Evolutionary conservation across 129 eudicot species (phyloP), one percentile per base, ranked within the genome.

Genomic region (Flaveria brownii): DNA sequence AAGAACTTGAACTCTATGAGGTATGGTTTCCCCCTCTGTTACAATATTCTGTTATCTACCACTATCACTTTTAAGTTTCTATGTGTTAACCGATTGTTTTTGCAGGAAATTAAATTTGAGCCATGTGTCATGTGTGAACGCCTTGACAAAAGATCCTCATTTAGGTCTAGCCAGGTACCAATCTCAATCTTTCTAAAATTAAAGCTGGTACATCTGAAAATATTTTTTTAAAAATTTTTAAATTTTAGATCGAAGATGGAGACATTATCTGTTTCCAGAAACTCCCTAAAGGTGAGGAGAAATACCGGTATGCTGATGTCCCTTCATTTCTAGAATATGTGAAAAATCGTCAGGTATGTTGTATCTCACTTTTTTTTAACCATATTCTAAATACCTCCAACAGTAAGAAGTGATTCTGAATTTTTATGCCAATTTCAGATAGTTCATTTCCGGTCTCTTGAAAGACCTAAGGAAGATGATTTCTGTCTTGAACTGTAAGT

Each of bases 201-300:
- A 36, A 56, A 66, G 50, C 25, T 68, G 46, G 45, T 42, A 41
- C 68, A 66, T 17, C 18, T 65, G 33, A 41, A 74, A 8, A 6
- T 33, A 20, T 17, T 3, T 51, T 16, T 28, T 9, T 18, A 4
- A 25, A 45, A 28, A 47, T 8, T 25, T 57, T 36, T 36, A 3
- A 36, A 36, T 1, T 65, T 22, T 72, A 92, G 98, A 86, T 92
- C 64, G 98, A 92, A 83, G 96, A 90, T 41, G 99, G 99, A 74
- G 99, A 95, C 77, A 95, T 95, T 11, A 83, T 95, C 20, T 91
- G 99, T 89, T 91, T 91, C 62, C 99, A 95, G 81, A 95, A 91
- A 72, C 65, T 77, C 39, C 81, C 78, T 77, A 88, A 86, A 72
- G 70, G 65, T 64, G 91, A 81, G 15, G 87, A 78, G 79, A 81